Percentiles rank a stretch among this genome's conserved stretches.
Conservation (phyloP, 2,329 filamentous ascomycete genomes). For the Fusarium sp. region DNA sequence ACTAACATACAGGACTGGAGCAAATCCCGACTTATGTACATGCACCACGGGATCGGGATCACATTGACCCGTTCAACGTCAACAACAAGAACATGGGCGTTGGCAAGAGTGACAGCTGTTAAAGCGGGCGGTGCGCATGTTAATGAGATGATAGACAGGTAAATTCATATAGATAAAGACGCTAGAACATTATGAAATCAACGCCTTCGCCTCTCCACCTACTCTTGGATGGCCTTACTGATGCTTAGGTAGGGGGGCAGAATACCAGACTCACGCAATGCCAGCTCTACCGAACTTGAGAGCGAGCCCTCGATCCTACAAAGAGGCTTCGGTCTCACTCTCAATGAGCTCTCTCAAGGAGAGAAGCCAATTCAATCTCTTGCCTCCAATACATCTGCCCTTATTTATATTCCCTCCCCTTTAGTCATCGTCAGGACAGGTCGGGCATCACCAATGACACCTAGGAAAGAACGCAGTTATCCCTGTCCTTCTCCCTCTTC, state of each 20-base stretch:
- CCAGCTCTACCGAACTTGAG: not conserved
- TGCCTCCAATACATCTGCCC: not conserved
- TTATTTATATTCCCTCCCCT: not conserved
- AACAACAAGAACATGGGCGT: not conserved
- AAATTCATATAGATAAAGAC: not conserved
- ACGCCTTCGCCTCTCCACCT: not conserved
- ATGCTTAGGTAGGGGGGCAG: not conserved
- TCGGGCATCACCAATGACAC: not conserved
- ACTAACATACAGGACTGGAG: no score
- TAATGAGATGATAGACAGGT: not conserved
- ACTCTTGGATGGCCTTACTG: no score
- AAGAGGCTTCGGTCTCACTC: not conserved
- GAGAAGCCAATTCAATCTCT: not conserved
- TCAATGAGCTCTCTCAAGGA: not conserved
- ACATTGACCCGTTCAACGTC: no score
- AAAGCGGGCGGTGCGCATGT: not conserved
- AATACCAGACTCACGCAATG: not conserved
- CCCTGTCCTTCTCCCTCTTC: not conserved
- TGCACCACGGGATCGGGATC: no score
- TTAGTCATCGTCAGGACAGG: not conserved
- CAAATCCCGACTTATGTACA: no score
- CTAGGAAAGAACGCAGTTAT: not conserved
- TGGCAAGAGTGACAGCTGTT: not conserved
- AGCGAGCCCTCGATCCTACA: not conserved
- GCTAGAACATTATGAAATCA: not conserved